phyloP scores from a whole-genome alignment of 2,329 filamentous ascomycete genomes.

The Chaetoscypha palmicola region DNA sequence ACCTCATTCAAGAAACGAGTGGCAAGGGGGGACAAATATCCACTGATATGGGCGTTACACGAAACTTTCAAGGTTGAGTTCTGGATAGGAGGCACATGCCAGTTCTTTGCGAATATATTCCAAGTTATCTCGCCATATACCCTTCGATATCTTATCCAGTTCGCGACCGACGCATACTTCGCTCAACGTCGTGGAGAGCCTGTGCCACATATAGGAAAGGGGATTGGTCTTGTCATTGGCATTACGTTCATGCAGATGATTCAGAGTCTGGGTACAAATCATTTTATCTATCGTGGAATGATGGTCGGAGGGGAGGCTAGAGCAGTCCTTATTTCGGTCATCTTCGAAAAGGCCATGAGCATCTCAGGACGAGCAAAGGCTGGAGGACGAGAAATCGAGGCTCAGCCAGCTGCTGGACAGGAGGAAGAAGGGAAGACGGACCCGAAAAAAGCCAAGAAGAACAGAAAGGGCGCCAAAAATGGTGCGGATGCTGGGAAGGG shows the following conservation, averaged over 20 bases:
- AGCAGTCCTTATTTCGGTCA: conserved; percentile 73
- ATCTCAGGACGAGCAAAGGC: conserved; percentile 84
- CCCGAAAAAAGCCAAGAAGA: conserved; percentile 34
- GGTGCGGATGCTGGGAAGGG: conserved; percentile 36
- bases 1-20: conserved; percentile 63
- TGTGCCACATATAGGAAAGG: conserved; percentile 62
- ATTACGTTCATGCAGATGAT: conserved; percentile 79
- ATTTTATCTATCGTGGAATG: conserved; percentile 91
- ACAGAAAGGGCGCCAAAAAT: conserved; percentile 34
- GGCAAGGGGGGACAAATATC: conserved; percentile 61
- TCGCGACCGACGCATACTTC: conserved; percentile 70
- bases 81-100: conserved; percentile 71
- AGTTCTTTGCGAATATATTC: conserved; percentile 64
- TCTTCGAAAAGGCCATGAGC: conserved; percentile 89
- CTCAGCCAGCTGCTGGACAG: conserved; percentile 34
- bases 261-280: conserved; percentile 75
- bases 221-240: conserved; percentile 76
- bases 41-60: conserved; percentile 73
- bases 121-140: conserved; percentile 82
- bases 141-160: conserved; percentile 78
- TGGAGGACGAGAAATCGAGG: conserved; percentile 53
- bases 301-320: conserved; percentile 79
- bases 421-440: conserved; percentile 39
- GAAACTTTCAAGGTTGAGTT: conserved; percentile 85
- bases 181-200: conserved; percentile 46